Evolutionary conservation across 306 rosid species (phyloP).

Genomic region (Prunus fruticosa): DNA sequence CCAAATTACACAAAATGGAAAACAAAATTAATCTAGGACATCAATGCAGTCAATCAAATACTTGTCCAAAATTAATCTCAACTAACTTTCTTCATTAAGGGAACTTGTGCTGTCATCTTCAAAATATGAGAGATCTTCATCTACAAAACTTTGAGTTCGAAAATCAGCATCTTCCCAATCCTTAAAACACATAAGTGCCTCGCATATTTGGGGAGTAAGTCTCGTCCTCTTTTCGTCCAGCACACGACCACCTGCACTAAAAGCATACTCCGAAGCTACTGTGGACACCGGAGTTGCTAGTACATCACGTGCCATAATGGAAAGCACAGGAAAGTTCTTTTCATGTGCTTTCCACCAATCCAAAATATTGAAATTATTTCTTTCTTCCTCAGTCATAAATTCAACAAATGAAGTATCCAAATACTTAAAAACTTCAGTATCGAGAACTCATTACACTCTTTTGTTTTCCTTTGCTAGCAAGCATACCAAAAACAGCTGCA

Average conservation of each 20-base stretch:
- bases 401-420: not conserved
- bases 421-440: not conserved
- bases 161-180: not conserved
- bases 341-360: too few relatives aligned
- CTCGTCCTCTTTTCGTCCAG: not conserved
- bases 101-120: not conserved
- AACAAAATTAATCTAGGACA: too few relatives aligned
- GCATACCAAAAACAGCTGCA: not conserved
- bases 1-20: too few relatives aligned
- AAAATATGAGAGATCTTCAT: not conserved
- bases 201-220: not conserved
- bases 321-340: too few relatives aligned
- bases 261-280: not conserved
- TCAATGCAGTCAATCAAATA: too few relatives aligned
- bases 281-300: too few relatives aligned
- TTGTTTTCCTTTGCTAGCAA: not conserved
- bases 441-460: not conserved
- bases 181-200: not conserved
- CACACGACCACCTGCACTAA: not conserved
- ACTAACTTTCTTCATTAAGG: not conserved
- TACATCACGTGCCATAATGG: too few relatives aligned
- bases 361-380: too few relatives aligned
- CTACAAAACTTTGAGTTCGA: too few relatives aligned
- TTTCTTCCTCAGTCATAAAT: not conserved
- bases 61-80: too few relatives aligned